phyloP scores from a whole-genome alignment of 1,139 yeast species.

The Geotrichum carabidarum region DNA sequence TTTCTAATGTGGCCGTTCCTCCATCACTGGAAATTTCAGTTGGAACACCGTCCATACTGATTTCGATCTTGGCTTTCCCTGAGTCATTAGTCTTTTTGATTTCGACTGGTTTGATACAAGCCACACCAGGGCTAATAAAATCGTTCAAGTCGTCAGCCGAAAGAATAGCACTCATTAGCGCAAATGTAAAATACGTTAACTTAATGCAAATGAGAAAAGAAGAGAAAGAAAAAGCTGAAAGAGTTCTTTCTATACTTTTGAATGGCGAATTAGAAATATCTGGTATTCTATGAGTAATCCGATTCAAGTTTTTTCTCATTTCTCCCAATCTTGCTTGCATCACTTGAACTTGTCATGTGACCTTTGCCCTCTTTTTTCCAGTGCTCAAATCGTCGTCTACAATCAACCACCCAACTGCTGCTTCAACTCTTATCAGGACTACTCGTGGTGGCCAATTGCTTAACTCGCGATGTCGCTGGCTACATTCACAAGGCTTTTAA shows the following conservation, averaged over 20 bases:
- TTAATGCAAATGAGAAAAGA: background rate
- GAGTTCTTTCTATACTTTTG: conserved; percentile 1
- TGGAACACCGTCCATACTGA: conserved; percentile 61
- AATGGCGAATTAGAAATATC: background rate
- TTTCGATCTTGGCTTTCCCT: conserved; percentile 57
- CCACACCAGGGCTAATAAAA: conserved; percentile 89
- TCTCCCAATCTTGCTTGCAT: too few relatives aligned
- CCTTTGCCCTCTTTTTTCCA: too few relatives aligned
- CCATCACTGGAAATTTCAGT: conserved; percentile 66
- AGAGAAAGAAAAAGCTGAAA: background rate
- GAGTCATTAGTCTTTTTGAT: conserved; percentile 36
- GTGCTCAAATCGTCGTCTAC: too few relatives aligned
- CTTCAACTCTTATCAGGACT: too few relatives aligned
- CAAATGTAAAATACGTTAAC: background rate
- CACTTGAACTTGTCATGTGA: too few relatives aligned
- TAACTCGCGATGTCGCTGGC: too few relatives aligned
- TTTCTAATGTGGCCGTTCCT: conserved; percentile 49
- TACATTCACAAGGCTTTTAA: too few relatives aligned
- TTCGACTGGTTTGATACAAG: conserved; percentile 84
- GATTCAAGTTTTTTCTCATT: too few relatives aligned
- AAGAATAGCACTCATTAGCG: conserved; percentile 72
- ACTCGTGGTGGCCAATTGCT: too few relatives aligned
- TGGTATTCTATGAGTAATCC: too few relatives aligned
- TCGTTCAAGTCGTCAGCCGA: conserved; percentile 91
- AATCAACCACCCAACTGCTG: too few relatives aligned